Evolutionary conservation across 768 basidiomycete species (phyloP), one percentile per base, ranked within the genome.

Genomic region (Lentinula boryana): DNA sequence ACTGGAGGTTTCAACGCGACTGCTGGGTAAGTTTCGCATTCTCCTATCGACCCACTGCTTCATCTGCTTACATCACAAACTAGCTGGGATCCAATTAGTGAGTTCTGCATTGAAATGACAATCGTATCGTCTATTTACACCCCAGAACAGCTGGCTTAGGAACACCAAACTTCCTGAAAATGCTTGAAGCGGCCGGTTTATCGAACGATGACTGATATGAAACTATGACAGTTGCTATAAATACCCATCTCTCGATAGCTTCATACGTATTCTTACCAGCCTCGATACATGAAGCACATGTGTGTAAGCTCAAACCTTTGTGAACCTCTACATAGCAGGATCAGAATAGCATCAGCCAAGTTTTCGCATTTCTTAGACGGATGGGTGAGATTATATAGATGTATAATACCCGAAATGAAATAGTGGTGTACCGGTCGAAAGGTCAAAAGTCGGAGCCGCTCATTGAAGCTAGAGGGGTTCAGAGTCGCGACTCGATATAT

Each of bases 1-100:
- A 51, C 58, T 10, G 44, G 44, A 4, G 58, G 58, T 1, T 60
- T 52, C 31, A 60, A 60, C 33, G 58, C 50, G 8, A 60, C 58
- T 32, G 4, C 21, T 21, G 49, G 55, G 27, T 56, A 13, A 36
- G 55, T n/a, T 16, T 31, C 18, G 33, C 35, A 16, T 38, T 18
- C 13, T 38, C 5, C 27, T 7, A 23, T n/a, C 31, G 15, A 3
- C 13, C 13, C 40, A 9, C 16, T 43, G 15, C 27, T 15, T 43
- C 33, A 15, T 15, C 18, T 36, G 43, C 15, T 7, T 21, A 27
- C 23, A 40, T 7, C 15, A 2, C 13, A 21, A n/a, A 27, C 21
- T 27, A 31, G 44, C 7, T 46, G 58, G 58, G 58, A 60, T 36
- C 58, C 49, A 16, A 46, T 50, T 10, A 52, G 58, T 38, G n/a